Percentiles rank a stretch among this genome's conserved stretches.
Conservation (phyloP, 352 stramenopile species). For the Pythium plurisporium region DNA sequence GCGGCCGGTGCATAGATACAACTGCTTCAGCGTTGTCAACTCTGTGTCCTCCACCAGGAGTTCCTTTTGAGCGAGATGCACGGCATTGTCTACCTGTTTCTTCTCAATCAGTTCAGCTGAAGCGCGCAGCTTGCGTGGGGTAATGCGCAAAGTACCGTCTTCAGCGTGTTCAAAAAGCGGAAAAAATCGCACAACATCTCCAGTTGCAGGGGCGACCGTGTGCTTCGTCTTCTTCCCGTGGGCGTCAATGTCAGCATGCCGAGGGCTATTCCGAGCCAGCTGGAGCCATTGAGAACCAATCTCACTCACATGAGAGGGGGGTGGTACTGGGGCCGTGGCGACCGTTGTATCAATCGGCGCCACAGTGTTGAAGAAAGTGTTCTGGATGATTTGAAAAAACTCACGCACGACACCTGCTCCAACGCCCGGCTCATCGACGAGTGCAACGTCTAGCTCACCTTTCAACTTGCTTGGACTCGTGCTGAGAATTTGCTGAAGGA, state of each 20-base stretch:
- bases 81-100: slow-evolving; percentile 27
- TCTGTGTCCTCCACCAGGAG: slow-evolving; percentile 33
- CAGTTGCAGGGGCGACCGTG: neutral
- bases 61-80: slow-evolving; percentile 35
- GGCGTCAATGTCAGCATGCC: neutral
- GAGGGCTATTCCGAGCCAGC: slow-evolving; percentile 34
- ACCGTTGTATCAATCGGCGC: slow-evolving; percentile 6
- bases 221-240: neutral
- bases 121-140: slow-evolving; percentile 23
- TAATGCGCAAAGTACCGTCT: slow-evolving; percentile 37
- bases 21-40: slow-evolving; percentile 38
- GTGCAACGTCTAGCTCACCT: slow-evolving; percentile 54
- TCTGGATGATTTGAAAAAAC: slow-evolving; percentile 73
- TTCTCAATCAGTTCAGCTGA: slow-evolving; percentile 30
- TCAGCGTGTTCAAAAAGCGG: slow-evolving; percentile 49
- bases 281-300: slow-evolving; percentile 66
- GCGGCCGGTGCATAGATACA: slow-evolving; percentile 61
- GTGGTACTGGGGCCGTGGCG: neutral
- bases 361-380: slow-evolving; percentile 45
- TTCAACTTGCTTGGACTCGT: slow-evolving; percentile 41
- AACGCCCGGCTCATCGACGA: slow-evolving; percentile 67
- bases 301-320: slow-evolving; percentile 37
- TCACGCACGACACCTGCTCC: slow-evolving; percentile 60
- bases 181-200: slow-evolving; percentile 36
- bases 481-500: slow-evolving; percentile 61